Conservation (phyloP, 2,329 filamentous ascomycete genomes). For the Sarocladium brachiariae region DNA sequence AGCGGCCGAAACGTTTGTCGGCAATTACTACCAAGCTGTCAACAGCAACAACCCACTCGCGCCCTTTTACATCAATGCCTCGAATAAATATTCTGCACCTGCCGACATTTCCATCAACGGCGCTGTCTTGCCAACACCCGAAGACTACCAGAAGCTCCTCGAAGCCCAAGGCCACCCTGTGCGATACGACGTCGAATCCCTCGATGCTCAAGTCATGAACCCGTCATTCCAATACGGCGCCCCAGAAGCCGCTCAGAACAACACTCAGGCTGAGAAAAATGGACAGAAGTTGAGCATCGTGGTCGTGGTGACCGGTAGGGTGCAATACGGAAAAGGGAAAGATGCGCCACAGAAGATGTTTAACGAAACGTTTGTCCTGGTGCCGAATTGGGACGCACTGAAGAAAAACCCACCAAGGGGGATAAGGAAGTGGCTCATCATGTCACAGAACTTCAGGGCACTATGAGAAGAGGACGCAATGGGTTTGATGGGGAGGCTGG, state of each 20-base stretch:
- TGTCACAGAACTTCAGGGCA: slow-evolving; percentile 65
- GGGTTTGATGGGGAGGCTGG: not conserved
- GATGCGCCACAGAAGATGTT: slow-evolving; percentile 63
- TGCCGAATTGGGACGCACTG: slow-evolving; percentile 63
- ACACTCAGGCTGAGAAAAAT: slow-evolving; percentile 38
- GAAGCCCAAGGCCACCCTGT: slow-evolving; percentile 52
- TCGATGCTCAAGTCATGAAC: slow-evolving; percentile 75
- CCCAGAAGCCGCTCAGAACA: slow-evolving; percentile 35
- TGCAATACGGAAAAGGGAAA: slow-evolving; percentile 59
- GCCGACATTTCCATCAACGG: slow-evolving; percentile 79
- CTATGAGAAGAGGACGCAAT: slow-evolving; percentile 26
- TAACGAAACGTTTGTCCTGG: slow-evolving; percentile 73
- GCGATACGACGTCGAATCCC: slow-evolving; percentile 66
- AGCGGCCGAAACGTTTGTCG: slow-evolving; percentile 68
- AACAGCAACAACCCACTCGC: slow-evolving; percentile 55
- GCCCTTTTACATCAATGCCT: slow-evolving; percentile 63
- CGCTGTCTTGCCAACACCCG: slow-evolving; percentile 53
- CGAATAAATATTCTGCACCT: slow-evolving; percentile 43
- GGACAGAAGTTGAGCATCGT: slow-evolving; percentile 60
- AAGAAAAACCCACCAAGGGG: slow-evolving; percentile 46
- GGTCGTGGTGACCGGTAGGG: slow-evolving; percentile 66
- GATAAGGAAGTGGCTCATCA: slow-evolving; percentile 56
- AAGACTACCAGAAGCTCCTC: slow-evolving; percentile 62
- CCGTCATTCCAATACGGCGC: slow-evolving; percentile 53
- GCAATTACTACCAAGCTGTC: slow-evolving; percentile 69